Base-by-base conservation (phyloP, 129 eudicot genomes). In the Pulicaria dysenterica region DNA sequence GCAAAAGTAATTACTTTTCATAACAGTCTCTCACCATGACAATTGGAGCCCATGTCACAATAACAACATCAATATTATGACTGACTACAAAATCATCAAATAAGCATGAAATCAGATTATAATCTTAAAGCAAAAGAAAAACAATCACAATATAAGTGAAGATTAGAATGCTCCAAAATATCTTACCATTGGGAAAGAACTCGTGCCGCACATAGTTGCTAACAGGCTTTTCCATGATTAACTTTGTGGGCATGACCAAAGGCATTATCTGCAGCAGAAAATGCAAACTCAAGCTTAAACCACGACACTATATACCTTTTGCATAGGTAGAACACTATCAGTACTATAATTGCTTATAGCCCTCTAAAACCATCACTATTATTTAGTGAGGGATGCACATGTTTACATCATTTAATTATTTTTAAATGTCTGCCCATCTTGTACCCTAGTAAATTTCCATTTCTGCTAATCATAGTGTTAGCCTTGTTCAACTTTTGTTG, bases 41-140 rank as follows among this genome's bases (percentile, higher is more conserved):
- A 81, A 91, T 71, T 48, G 99, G 99, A 69, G 95, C 85, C 99
- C 99, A 95, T 67, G 91, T 83, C 46, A 91, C 88, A 75, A 95
- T 81, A 44, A 95, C 88, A 62, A 95, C 91, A 10, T 90, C 91
- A 37, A 91, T 86, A 70, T 95, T 95, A 69, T 79, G 84, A 17
- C 86, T 84, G 67, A 75, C 99, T 95, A 77, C 81, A 91, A 70
- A 72, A 84, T 65, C 59, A 59, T 38, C 73, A 75, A 73, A 64
- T 47, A 38, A 49, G 43, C 51, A 78, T 10, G 45, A 50, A 39
- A 38, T 67, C 24, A 50, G 68, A 73, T 45, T 45, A 24, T 60
- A 16, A 62, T 69, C 53, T 43, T 8, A 41, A 37, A 79, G 38
- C 31, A 24, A 24, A 24, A 24, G 31, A 24, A 24, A 24, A 24